These are phyloP conservation scores for Collybiopsis luxurians DNA, from an alignment of 768 basidiomycete genomes.

Conservation along the genomic window DNA sequence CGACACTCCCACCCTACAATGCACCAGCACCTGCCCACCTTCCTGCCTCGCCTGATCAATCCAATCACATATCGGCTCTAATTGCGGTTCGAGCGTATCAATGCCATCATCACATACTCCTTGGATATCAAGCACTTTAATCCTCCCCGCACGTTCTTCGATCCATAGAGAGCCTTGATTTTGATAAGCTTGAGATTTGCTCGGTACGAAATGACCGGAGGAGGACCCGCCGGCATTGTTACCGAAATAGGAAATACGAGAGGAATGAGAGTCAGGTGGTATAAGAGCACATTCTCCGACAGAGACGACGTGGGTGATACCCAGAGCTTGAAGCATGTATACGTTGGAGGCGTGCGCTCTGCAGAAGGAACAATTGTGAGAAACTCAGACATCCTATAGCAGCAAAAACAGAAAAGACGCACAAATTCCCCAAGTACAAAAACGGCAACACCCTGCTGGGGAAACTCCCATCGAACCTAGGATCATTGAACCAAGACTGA, in stretches of 20 bases:
- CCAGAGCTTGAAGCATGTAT: slow-evolving; percentile 93
- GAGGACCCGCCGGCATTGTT: neutral
- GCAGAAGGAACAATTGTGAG: slow-evolving; percentile 12
- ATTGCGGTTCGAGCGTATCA: slow-evolving; percentile 86
- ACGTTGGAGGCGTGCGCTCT: slow-evolving; percentile 94
- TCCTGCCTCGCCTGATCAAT: slow-evolving; percentile 81
- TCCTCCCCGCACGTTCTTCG: slow-evolving; percentile 85
- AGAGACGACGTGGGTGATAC: slow-evolving; percentile 95
- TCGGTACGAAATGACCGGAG: slow-evolving; percentile 34
- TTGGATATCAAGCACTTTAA: slow-evolving; percentile 89
- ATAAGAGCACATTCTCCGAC: slow-evolving; percentile 93
- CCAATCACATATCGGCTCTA: slow-evolving; percentile 89
- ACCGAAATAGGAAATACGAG: neutral
- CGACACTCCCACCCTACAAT: slow-evolving; percentile 99
- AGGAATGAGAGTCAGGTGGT: slow-evolving; percentile 46
- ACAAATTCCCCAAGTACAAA: slow-evolving; percentile 94
- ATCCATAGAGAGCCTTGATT: slow-evolving; percentile 78
- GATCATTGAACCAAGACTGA: slow-evolving; percentile 93
- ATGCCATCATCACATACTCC: slow-evolving; percentile 96
- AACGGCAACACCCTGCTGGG: slow-evolving; percentile 91
- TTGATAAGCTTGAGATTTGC: slow-evolving; percentile 42
- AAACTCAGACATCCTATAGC: neutral
- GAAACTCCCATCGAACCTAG: slow-evolving; percentile 92
- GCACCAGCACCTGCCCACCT: slow-evolving; percentile 91
- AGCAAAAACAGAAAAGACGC: slow-evolving; percentile 34